Base-by-base conservation (phyloP, 2,329 filamentous ascomycete genomes). In the Dendrostoma leiphaemia region DNA sequence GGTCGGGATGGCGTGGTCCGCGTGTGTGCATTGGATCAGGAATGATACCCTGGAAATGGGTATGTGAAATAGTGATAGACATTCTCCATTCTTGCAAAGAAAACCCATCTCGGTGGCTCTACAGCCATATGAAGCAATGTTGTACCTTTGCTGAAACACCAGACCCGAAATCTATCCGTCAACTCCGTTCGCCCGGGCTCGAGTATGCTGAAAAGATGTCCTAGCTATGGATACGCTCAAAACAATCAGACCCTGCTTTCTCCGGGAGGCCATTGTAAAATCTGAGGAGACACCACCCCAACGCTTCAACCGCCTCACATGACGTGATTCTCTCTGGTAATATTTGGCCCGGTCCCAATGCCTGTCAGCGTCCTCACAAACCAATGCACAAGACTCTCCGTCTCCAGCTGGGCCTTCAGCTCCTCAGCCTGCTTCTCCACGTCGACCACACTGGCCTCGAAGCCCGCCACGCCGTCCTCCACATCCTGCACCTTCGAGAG, bases 401-500 rank as follows among this genome's bases (percentile, higher is more conserved):
- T 82, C 69, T 85, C 81, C 7, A 88, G 79, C 59, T 84, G 81
- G 13, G 66, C 65, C 64, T 88, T 82, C 29, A 91, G 69, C 60
- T 84, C 81, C 37, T 82, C 78, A 1, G 87, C 82, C 35, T 84
- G 75, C 37, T 70, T 77, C 74, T 89, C 90, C 46, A 90, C 80
- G 51, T 90, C 86, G 43, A 81, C 75, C 1, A 94, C 89, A 67
- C 92, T 88, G 46, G 82, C 79, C 69, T 92, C 89, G 68, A 96
- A 95, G 58, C 91, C 88, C 10, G 73, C 74, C 0, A 96, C 84
- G 1, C 89, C 89, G 58, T 91, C 88, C 65, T 96, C 91, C 8
- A 96, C 89, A 65, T 97, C 93, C 63, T 89, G 81, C 9, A 96
- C 87, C 63, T 91, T 91, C 45, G 86, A 84, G 46, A 85, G 79